Percentiles rank a stretch among this genome's conserved stretches.
Conservation (phyloP, 164 flowering plant genomes). For the Kalanchoe fedtschenkoi region DNA sequence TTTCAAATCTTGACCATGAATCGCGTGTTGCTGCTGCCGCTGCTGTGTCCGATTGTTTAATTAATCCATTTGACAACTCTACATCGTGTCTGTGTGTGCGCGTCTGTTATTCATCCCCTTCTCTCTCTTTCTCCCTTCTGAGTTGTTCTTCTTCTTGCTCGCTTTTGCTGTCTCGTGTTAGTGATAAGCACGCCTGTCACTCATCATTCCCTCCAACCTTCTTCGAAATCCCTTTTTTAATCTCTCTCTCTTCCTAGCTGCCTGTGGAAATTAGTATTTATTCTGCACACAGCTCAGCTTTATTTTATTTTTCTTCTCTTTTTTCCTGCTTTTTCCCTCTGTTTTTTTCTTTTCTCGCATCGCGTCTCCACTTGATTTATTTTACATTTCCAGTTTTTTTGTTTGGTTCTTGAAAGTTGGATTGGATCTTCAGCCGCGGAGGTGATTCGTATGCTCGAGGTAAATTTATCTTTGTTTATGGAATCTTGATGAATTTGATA, state of each 20-base stretch:
- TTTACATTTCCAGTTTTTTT: neutral
- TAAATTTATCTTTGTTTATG: neutral
- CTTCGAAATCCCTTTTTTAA: constrained; percentile 11
- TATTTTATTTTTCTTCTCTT: neutral
- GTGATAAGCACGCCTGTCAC: constrained; percentile 75
- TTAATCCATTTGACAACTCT: neutral
- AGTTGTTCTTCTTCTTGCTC: constrained; percentile 10
- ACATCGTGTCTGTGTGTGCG: neutral
- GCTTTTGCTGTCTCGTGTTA: constrained; percentile 28
- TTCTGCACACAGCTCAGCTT: neutral
- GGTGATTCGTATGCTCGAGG: neutral
- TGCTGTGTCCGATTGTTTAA: neutral
- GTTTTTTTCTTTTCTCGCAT: neutral
- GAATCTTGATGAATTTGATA: neutral
- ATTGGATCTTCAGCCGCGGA: neutral
- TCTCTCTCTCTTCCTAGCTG: constrained; percentile 4
- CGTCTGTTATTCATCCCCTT: constrained; percentile 28
- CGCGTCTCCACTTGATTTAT: neutral
- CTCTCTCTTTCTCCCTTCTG: constrained; percentile 8
- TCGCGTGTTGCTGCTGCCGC: neutral
- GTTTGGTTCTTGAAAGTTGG: neutral
- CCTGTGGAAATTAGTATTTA: neutral
- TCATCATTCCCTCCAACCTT: constrained; percentile 42
- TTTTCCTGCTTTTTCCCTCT: neutral
- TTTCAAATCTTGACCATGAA: neutral